phyloP scores from a whole-genome alignment of 1,139 yeast species.

The Hansenula lynferdii region DNA sequence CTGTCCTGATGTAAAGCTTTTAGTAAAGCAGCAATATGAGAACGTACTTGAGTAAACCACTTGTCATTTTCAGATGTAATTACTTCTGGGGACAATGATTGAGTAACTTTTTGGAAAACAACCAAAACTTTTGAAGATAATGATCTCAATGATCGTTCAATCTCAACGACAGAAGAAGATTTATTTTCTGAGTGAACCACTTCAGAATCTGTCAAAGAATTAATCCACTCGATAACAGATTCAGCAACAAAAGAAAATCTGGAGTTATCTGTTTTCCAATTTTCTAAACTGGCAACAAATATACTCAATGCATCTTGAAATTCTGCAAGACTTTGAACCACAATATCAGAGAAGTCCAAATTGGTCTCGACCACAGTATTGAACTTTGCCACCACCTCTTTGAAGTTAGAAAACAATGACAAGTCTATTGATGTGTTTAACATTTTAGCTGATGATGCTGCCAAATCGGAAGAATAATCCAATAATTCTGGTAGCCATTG shows the following conservation, averaged over 20 bases:
- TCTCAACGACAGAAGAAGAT: constrained; percentile 27
- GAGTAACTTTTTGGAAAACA: constrained; percentile 55
- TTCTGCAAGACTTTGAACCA: neutral
- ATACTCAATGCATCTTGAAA: neutral
- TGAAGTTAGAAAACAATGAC: constrained; percentile 16
- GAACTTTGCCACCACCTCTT: constrained; percentile 7
- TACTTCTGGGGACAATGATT: constrained; percentile 28
- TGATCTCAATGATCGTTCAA: constrained; percentile 46
- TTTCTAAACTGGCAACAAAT: neutral
- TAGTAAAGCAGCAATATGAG: constrained; percentile 33
- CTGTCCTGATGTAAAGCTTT: constrained; percentile 32
- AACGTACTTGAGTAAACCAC: constrained; percentile 58
- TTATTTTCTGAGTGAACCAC: constrained; percentile 1
- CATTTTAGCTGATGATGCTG: constrained; percentile 23
- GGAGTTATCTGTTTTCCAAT: constrained; percentile 12
- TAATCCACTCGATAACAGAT: constrained; percentile 37
- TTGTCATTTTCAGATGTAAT: constrained; percentile 49
- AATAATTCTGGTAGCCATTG: constrained; percentile 46
- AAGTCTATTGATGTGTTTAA: constrained; percentile 13
- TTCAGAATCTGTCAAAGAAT: constrained; percentile 8
- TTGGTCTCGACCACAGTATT: constrained; percentile 8
- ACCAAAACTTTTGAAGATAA: constrained; percentile 61
- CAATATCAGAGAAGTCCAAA: constrained; percentile 13
- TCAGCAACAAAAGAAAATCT: constrained; percentile 42
- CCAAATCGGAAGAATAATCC: constrained; percentile 39